These are phyloP conservation scores for Microglena sp. DNA, from an alignment of 139 green algal species.

Conservation along the genomic window DNA sequence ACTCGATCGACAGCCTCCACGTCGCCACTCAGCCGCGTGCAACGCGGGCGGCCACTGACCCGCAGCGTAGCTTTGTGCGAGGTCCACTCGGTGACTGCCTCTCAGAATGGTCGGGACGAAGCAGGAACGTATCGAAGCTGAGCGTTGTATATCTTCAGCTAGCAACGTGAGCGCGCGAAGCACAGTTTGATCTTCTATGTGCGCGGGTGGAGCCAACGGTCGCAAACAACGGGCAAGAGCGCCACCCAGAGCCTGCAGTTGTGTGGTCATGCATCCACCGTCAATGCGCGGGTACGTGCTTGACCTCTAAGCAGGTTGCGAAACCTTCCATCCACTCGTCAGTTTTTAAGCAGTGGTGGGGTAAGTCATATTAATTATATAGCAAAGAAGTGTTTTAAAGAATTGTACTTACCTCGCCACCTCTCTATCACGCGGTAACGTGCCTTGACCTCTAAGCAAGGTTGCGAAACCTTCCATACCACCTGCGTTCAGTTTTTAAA, in stretches of 20 bases:
- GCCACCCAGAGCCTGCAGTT: neutral
- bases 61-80: neutral
- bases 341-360: too few species aligned
- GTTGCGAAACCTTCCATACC: too few species aligned
- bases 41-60: too few species aligned
- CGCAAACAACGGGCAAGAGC: neutral
- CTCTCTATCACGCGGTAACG: too few species aligned
- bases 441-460: too few species aligned
- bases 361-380: too few species aligned
- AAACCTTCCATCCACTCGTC: neutral
- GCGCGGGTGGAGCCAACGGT: neutral
- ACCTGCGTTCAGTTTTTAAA: too few species aligned
- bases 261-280: neutral
- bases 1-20: too few species aligned
- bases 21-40: too few species aligned
- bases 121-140: neutral
- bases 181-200: neutral
- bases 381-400: too few species aligned
- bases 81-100: neutral
- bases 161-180: too few species aligned
- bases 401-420: too few species aligned
- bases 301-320: neutral
- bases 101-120: neutral
- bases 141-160: conserved; percentile 1
- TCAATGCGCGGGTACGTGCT: neutral